Base-by-base conservation (phyloP, 306 rosid genomes). In the Prunus armeniaca region DNA sequence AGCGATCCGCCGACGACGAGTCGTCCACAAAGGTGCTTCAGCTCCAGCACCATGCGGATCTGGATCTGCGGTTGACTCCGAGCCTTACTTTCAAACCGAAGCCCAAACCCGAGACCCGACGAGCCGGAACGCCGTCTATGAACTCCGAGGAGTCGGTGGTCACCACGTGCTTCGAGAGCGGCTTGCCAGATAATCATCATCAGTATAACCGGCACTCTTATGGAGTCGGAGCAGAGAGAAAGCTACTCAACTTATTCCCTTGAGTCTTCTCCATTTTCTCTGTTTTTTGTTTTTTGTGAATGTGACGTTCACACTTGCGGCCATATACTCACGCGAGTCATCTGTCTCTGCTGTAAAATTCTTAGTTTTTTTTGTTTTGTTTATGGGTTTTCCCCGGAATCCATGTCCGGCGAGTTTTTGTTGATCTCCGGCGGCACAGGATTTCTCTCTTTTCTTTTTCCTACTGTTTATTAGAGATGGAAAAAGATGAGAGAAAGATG, bases 121-220 rank as follows among this genome's bases (percentile, higher is more conserved):
- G 96, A 50, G 85, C 90, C 52, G 93, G 86, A 0, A 82, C 96
- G 43, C 97, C 97, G 76, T 95, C 97, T 19, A 89, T 92, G 95
- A 92, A 89, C 71, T 95, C 98, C 0, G 98, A 89, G 71, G 98
- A 92, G 72, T 95, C 98, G 2, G 97, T 70, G 57, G 88, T 93
- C 22, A 94, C 93, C 45, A 81, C 87, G 69, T 88, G 96, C 76
- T 86, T 89, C 79, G 97, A 91, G 1, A 80, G 86, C 67, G 82
- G 88, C 52, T 24, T 80, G 9, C 84, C 80, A 14, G 93, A 85
- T 75, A 82, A 76, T 10, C 76, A 38, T 38, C 43, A 38, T 38
- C 43, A 38, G 43, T 38, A 38, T 38, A 38, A 72, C 14, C 68
- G 7, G 57, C 45, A 45, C 46, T 49, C 25, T 13, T 38, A 49